Percentiles rank a stretch among this genome's conserved stretches.
phyloP scores from a whole-genome alignment of 495 filamentous ascomycete species.

The Astrocystis sublimbata region DNA sequence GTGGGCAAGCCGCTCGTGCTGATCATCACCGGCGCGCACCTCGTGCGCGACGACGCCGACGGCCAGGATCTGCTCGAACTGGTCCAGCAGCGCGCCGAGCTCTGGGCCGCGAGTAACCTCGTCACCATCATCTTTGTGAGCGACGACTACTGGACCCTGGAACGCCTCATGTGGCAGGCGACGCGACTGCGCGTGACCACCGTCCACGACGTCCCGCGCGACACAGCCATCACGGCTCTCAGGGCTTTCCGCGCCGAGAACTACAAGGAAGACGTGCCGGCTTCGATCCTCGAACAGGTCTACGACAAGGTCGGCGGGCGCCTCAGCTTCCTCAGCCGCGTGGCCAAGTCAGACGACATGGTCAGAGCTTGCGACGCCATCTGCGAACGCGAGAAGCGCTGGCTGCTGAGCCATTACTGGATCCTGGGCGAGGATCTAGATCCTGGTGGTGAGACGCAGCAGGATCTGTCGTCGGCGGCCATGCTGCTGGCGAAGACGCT shows the following conservation, averaged over 20 bases:
- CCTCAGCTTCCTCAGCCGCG: constrained; percentile 76
- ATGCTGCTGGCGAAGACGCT: constrained; percentile 88
- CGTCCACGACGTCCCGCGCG: constrained; percentile 73
- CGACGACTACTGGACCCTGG: constrained; percentile 97
- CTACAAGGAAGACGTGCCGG: constrained; percentile 56
- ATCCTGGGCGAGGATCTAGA: constrained; percentile 89
- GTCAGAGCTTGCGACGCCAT: constrained; percentile 70
- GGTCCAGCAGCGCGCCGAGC: constrained; percentile 89
- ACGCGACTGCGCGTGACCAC: constrained; percentile 86
- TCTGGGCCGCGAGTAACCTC: constrained; percentile 86
- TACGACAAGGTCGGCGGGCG: constrained; percentile 82
- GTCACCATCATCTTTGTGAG: constrained; percentile 89
- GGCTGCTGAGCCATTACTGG: constrained; percentile 92
- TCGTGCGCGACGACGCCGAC: constrained; percentile 83
- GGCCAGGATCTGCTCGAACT: constrained; percentile 87
- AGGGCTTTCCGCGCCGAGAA: constrained; percentile 69
- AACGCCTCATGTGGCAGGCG: constrained; percentile 83
- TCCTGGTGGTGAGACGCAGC: constrained; percentile 97
- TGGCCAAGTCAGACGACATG: constrained; percentile 78
- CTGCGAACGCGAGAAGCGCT: constrained; percentile 75
- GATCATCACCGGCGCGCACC: constrained; percentile 85
- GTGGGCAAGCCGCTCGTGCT: constrained; percentile 72
- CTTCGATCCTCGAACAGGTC: constrained; percentile 64
- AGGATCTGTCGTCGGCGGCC: constrained; percentile 89
- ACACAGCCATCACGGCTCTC: constrained; percentile 70